phyloP scores from a whole-genome alignment of 176 grass and related monocot genomes.

The Zea mays region Zm-B73-REFERENCE-NAM-5.0 NC_050102.1:174592501-174593000 shows the following conservation, averaged over 20 bases:
- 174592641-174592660: not conserved
- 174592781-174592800: conserved; percentile 68
- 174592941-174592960: conserved; percentile 66
- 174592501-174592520: not conserved
- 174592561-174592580: conserved; percentile 12
- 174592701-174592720: conserved; percentile 22
- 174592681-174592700: conserved; percentile 36
- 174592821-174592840: conserved; percentile 95
- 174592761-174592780: conserved; percentile 71
- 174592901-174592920: not conserved
- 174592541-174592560: conserved; percentile 5
- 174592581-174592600: not conserved
- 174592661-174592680: not conserved
- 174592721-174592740: conserved; percentile 3
- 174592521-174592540: conserved; percentile 12
- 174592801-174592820: conserved; percentile 77
- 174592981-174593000: not conserved
- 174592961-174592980: conserved; percentile 67
- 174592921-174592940: not conserved
- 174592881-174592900: not conserved
- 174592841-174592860: not conserved
- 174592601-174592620: conserved; percentile 36
- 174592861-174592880: not conserved
- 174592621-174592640: not conserved
- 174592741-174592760: not conserved